Conservation (phyloP, 306 rosid genomes). For the Hippophae gyantsensis region DNA sequence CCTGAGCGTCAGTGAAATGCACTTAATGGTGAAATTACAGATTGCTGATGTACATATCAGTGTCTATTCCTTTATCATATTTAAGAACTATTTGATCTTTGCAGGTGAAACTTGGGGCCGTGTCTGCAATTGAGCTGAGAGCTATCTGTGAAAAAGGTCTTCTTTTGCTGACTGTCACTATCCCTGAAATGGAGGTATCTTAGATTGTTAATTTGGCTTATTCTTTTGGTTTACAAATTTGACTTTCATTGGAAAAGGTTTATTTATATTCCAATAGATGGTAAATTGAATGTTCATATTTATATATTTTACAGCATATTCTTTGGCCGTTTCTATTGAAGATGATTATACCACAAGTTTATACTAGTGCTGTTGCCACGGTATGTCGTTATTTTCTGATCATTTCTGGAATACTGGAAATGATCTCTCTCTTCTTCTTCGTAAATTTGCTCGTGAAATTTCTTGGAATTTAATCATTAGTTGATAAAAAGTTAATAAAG, state of each 20-base stretch:
- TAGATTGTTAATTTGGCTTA: slow-evolving; percentile 4
- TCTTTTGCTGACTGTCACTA: slow-evolving; percentile 78
- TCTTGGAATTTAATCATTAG: too few relatives aligned
- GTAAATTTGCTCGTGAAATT: too few relatives aligned
- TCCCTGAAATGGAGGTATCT: slow-evolving; percentile 98
- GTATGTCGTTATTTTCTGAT: slow-evolving; percentile 27
- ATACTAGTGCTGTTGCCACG: slow-evolving; percentile 82
- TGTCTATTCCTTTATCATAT: not conserved
- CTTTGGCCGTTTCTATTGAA: slow-evolving; percentile 95
- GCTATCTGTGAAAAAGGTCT: slow-evolving; percentile 84
- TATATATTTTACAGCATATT: slow-evolving; percentile 51
- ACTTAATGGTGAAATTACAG: not conserved
- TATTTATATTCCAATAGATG: slow-evolving; percentile 1
- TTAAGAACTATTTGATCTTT: slow-evolving; percentile 18
- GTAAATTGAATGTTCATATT: not conserved
- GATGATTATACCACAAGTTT: slow-evolving; percentile 72
- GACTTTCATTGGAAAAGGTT: slow-evolving; percentile 6
- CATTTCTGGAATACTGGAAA: not conserved
- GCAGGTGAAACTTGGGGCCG: slow-evolving; percentile 67
- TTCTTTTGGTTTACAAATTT: too few relatives aligned
- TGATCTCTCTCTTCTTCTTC: not conserved
- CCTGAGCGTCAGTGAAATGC: too few relatives aligned
- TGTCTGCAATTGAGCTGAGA: slow-evolving; percentile 59
- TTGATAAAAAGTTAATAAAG: too few relatives aligned
- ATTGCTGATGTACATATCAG: not conserved